Percentiles rank a stretch among this genome's conserved stretches.
These are phyloP conservation scores for Mycena crocata DNA, from an alignment of 768 basidiomycete genomes.

Conservation along the genomic window DNA sequence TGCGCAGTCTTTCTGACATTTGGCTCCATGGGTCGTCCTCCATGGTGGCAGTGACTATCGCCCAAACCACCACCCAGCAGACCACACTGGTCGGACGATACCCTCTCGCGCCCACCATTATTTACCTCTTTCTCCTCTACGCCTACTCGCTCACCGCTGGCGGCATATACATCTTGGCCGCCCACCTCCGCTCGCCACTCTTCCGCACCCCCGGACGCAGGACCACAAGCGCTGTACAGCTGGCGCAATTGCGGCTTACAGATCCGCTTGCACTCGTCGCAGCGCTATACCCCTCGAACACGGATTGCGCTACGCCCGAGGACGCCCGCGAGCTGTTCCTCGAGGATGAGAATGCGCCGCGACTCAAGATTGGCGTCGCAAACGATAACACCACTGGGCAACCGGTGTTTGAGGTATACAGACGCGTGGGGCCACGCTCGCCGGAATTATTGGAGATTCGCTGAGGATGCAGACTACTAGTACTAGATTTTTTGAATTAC, in stretches of 20 bases:
- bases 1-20: conserved; percentile 29
- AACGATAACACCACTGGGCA: not conserved
- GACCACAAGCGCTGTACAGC: conserved; percentile 21
- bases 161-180: conserved; percentile 26
- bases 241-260: conserved; percentile 30
- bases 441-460: not conserved
- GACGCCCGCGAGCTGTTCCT: conserved; percentile 29
- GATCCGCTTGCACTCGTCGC: conserved; percentile 31
- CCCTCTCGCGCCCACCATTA: conserved; percentile 25
- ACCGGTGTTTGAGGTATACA: conserved; percentile 18
- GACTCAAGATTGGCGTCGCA: conserved; percentile 23
- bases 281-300: conserved; percentile 22
- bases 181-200: conserved; percentile 22
- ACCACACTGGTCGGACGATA: conserved; percentile 22
- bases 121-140: conserved; percentile 30
- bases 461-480: not conserved
- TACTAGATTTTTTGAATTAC: not conserved
- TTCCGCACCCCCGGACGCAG: conserved; percentile 10
- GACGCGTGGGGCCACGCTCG: conserved; percentile 2
- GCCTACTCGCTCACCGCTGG: conserved; percentile 26
- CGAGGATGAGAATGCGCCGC: conserved; percentile 19
- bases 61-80: not conserved
- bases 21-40: conserved; percentile 30
- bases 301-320: conserved; percentile 16
- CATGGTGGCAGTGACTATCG: conserved; percentile 9